These are phyloP conservation scores for Irpex rosettiformis DNA, from an alignment of 1,284 basidiomycete genomes.

Conservation along the genomic window DNA sequence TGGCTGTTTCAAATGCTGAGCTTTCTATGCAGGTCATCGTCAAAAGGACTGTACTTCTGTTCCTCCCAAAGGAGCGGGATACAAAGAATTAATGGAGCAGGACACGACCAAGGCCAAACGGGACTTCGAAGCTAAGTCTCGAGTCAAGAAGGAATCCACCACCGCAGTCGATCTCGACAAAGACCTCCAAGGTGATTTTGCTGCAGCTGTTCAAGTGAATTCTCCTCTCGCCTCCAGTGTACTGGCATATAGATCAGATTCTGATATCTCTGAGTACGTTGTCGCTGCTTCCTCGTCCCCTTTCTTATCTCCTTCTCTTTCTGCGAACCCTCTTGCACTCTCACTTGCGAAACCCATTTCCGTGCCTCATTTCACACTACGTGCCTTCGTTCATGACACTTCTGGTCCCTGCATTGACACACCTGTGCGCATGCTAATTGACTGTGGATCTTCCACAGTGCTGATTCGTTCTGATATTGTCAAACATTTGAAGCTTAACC, in stretches of 20 bases:
- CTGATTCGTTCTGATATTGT: slow-evolving; percentile 8
- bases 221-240: neutral
- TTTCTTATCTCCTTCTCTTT: neutral
- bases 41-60: neutral
- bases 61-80: slow-evolving; percentile 6
- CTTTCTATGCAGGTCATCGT: slow-evolving; percentile 12
- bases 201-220: neutral
- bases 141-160: neutral
- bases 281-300: neutral
- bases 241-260: neutral
- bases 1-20: slow-evolving; percentile 18
- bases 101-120: neutral
- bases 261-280: neutral
- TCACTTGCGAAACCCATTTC: neutral
- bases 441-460: slow-evolving; percentile 13
- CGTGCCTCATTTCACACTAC: neutral
- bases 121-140: too few species aligned
- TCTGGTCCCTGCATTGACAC: neutral
- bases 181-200: neutral
- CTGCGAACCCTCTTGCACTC: too few species aligned
- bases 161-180: neutral
- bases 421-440: slow-evolving; percentile 12
- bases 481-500: neutral
- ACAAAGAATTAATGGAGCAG: slow-evolving; percentile 8
- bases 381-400: slow-evolving; percentile 1